These are phyloP conservation scores for Ophiorrhiza pumila DNA, from an alignment of 257 asterid genomes.

Conservation along the genomic window DNA sequence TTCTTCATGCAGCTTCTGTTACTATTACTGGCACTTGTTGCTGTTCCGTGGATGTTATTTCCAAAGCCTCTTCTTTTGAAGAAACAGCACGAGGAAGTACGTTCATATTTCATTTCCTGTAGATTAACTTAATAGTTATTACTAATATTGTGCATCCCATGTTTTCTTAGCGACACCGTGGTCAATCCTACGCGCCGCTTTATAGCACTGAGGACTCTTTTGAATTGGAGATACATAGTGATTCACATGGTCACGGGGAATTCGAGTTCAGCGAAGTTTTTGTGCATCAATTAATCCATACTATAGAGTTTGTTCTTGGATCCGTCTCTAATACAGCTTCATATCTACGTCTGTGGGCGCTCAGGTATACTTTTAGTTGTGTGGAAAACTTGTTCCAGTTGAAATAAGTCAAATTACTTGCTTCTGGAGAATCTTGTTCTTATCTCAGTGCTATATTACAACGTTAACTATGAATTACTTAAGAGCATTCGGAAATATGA, in stretches of 20 bases:
- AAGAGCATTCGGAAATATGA: neutral
- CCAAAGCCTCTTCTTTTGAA: constrained; percentile 62
- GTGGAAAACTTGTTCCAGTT: neutral
- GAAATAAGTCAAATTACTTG: neutral
- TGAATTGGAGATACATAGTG: constrained; percentile 41
- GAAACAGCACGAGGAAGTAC: constrained; percentile 54
- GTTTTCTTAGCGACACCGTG: constrained; percentile 49
- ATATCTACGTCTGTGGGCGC: constrained; percentile 70
- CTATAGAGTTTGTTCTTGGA: constrained; percentile 65
- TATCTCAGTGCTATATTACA: neutral
- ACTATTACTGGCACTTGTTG: constrained; percentile 52
- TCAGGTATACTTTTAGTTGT: constrained; percentile 37
- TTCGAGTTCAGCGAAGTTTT: constrained; percentile 63
- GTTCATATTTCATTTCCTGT: constrained; percentile 14
- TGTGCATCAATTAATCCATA: constrained; percentile 66
- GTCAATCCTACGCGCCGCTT: constrained; percentile 47
- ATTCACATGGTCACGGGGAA: constrained; percentile 44
- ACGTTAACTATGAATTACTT: neutral
- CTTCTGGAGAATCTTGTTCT: neutral
- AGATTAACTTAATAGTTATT: neutral
- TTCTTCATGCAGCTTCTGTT: constrained; percentile 38
- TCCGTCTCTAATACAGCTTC: constrained; percentile 72
- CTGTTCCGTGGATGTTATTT: constrained; percentile 69
- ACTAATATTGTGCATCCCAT: constrained; percentile 5
- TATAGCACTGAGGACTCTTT: constrained; percentile 34